phyloP scores from a whole-genome alignment of 2,329 filamentous ascomycete genomes.

The Diaporthe batatas region DNA sequence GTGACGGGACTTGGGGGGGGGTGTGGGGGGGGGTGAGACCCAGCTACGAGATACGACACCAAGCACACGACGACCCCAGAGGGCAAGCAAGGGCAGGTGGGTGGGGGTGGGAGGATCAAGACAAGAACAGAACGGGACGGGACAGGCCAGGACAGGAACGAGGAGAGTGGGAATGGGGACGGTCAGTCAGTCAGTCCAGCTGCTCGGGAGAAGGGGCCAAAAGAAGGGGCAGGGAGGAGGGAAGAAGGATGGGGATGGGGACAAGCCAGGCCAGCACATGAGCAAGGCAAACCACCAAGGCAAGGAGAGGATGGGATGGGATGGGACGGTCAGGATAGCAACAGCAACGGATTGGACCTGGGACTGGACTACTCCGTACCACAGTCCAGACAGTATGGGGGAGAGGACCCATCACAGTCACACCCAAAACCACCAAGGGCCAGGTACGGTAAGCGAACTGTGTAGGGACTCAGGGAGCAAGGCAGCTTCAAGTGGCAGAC shows the following conservation, averaged over 20 bases:
- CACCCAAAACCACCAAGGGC: constrained; percentile 20
- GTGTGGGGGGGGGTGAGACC: not conserved
- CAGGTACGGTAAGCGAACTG: not conserved
- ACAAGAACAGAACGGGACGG: constrained; percentile 8
- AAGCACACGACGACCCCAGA: not conserved
- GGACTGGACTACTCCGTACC: not conserved
- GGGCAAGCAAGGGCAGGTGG: not conserved
- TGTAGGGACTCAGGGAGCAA: not conserved
- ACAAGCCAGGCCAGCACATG: not conserved
- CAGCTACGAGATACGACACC: no score
- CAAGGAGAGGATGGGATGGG: constrained; percentile 14
- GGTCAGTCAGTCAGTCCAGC: not conserved
- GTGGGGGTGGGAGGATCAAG: constrained; percentile 14
- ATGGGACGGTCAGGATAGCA: constrained; percentile 25
- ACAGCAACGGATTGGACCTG: constrained; percentile 2
- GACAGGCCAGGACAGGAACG: constrained; percentile 4
- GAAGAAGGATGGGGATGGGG: constrained; percentile 5
- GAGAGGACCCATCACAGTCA: constrained; percentile 27
- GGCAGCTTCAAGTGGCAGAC: not conserved
- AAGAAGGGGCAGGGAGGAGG: not conserved
- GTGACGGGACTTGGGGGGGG: not conserved
- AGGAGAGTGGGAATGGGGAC: constrained; percentile 28
- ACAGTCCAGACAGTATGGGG: not conserved
- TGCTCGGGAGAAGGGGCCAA: constrained; percentile 16
- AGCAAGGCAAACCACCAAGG: constrained; percentile 7